These are phyloP conservation scores for Sugiyamaella chiloensis DNA, from an alignment of 805 yeast genomes.

Conservation along the genomic window DNA sequence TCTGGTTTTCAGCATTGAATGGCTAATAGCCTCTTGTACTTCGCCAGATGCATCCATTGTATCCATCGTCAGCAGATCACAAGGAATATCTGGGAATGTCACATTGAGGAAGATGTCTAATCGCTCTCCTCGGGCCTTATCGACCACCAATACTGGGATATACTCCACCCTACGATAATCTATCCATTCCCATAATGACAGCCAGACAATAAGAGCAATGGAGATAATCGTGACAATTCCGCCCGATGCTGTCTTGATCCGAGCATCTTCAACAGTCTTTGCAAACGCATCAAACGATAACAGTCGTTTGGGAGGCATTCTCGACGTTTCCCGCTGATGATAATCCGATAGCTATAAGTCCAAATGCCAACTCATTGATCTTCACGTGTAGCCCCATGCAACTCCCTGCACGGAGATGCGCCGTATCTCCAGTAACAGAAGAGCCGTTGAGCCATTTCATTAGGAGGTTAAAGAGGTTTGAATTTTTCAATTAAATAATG, in stretches of 20 bases:
- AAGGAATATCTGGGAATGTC: constrained; percentile 80
- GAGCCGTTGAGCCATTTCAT: too few species aligned
- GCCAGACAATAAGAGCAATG: constrained; percentile 52
- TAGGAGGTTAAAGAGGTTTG: too few species aligned
- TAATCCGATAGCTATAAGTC: background rate
- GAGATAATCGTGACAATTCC: constrained; percentile 82
- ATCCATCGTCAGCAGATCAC: constrained; percentile 75
- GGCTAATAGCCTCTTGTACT: constrained; percentile 65
- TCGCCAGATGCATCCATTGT: constrained; percentile 89
- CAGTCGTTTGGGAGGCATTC: constrained; percentile 31
- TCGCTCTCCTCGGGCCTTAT: constrained; percentile 58
- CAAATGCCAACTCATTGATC: background rate
- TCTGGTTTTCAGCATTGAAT: constrained; percentile 71
- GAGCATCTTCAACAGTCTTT: constrained; percentile 91
- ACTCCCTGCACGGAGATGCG: too few species aligned
- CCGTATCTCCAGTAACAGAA: too few species aligned
- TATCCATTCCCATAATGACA: constrained; percentile 70
- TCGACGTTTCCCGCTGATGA: too few species aligned
- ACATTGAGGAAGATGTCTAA: constrained; percentile 79
- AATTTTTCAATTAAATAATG: too few species aligned
- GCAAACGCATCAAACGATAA: constrained; percentile 84
- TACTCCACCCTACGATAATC: constrained; percentile 67
- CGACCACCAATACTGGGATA: constrained; percentile 85
- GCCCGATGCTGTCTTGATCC: constrained; percentile 83
- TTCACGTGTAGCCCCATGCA: constrained; percentile 6